A percentile compares a stretch with the other conserved stretches of the same genome.
These are phyloP conservation scores for Aphanomyces stellatus DNA, from an alignment of 352 stramenopile species.

Conservation along the genomic window DNA sequence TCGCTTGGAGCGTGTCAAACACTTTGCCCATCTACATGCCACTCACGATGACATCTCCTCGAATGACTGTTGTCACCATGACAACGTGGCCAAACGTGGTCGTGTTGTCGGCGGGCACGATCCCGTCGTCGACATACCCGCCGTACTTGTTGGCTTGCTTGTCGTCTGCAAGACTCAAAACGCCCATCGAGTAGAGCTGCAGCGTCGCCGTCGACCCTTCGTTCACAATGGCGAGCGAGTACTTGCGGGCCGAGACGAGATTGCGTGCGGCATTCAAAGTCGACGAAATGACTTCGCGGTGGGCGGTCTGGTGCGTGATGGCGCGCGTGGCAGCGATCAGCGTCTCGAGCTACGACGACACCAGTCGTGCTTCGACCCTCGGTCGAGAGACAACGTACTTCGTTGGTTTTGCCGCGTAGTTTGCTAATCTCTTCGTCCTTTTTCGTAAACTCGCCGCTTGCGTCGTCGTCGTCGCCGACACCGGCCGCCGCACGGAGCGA, in stretches of 20 bases:
- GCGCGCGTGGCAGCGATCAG: slow-evolving; percentile 55
- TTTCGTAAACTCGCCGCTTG: not conserved
- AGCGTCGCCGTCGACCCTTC: slow-evolving; percentile 57
- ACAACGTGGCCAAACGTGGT: slow-evolving; percentile 64
- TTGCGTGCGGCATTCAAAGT: slow-evolving; percentile 42
- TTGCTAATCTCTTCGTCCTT: slow-evolving; percentile 20
- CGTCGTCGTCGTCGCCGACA: not conserved
- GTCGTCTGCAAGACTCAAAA: slow-evolving; percentile 25
- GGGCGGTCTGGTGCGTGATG: slow-evolving; percentile 46
- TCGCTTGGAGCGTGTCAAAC: slow-evolving; percentile 42
- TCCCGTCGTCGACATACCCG: slow-evolving; percentile 34
- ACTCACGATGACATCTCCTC: slow-evolving; percentile 33
- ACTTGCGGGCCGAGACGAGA: slow-evolving; percentile 44
- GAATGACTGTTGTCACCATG: slow-evolving; percentile 34
- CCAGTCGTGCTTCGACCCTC: not conserved
- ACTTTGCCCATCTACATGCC: slow-evolving; percentile 48
- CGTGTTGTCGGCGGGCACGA: slow-evolving; percentile 40
- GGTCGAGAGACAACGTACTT: not conserved
- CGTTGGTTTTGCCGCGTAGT: slow-evolving; percentile 12
- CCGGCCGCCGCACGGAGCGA: not conserved
- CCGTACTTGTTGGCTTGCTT: slow-evolving; percentile 31
- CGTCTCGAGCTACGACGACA: slow-evolving; percentile 33
- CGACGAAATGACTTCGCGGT: slow-evolving; percentile 42
- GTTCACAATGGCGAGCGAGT: slow-evolving; percentile 48
- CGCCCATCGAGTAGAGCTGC: slow-evolving; percentile 53